phyloP scores from a whole-genome alignment of 2,329 filamentous ascomycete genomes.

The Arthrocladium fulminans region DNA sequence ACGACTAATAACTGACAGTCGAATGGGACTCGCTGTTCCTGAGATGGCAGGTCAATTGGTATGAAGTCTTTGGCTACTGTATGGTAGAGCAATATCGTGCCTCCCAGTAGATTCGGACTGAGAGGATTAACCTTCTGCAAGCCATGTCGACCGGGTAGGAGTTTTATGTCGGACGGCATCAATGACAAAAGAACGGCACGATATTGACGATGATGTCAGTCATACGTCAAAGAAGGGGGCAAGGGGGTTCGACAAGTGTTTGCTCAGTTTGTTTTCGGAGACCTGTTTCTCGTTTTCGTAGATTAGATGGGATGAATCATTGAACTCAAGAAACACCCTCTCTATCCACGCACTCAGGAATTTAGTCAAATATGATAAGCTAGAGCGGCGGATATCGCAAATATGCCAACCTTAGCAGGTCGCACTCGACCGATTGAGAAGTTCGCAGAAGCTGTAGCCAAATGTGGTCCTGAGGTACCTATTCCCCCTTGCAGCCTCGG shows the following conservation, averaged over 20 bases:
- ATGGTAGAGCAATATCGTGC: too few relatives aligned
- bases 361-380: not conserved
- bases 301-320: not conserved
- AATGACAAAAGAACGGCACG: not conserved
- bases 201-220: not conserved
- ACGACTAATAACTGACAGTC: too few relatives aligned
- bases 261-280: too few relatives aligned
- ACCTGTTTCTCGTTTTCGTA: too few relatives aligned
- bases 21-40: too few relatives aligned
- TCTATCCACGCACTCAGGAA: too few relatives aligned
- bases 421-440: slow-evolving; percentile 59
- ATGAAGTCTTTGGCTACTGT: too few relatives aligned
- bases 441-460: slow-evolving; percentile 55
- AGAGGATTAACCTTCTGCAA: not conserved
- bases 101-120: too few relatives aligned
- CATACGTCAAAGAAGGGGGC: not conserved
- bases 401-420: slow-evolving; percentile 34
- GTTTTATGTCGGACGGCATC: too few relatives aligned
- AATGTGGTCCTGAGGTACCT: slow-evolving; percentile 57
- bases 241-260: too few relatives aligned
- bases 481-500: not conserved
- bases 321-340: not conserved
- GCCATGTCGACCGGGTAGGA: not conserved
- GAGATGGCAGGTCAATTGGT: too few relatives aligned
- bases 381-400: not conserved